phyloP scores from a whole-genome alignment of 1,139 yeast genomes.

The Hyphopichia buzzinii region DNA sequence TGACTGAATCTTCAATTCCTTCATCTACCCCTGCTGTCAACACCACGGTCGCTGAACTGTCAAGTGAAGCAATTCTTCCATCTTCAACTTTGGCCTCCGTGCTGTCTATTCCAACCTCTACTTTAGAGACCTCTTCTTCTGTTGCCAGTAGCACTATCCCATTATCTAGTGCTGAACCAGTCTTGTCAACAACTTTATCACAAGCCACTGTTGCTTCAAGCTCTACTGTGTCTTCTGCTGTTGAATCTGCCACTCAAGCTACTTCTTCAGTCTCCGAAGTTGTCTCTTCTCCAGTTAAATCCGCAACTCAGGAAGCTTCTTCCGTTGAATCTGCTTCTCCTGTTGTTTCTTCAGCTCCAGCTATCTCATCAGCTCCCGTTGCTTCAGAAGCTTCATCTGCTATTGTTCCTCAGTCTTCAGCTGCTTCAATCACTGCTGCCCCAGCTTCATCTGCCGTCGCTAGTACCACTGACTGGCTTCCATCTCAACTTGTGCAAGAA shows the following conservation, averaged over 20 bases:
- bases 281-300: constrained; percentile 4
- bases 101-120: background rate
- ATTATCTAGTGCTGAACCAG: background rate
- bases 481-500: constrained; percentile 39
- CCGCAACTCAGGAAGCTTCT: constrained; percentile 5
- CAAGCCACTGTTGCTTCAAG: constrained; percentile 1
- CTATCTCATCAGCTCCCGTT: constrained; percentile 1
- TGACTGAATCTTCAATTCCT: constrained; percentile 1
- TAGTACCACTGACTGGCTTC: constrained; percentile 45
- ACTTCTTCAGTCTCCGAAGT: constrained; percentile 1
- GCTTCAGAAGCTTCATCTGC: constrained; percentile 2
- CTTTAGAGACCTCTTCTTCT: background rate
- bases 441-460: constrained; percentile 13
- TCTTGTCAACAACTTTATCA: background rate
- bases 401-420: constrained; percentile 1
- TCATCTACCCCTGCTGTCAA: background rate
- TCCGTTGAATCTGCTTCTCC: constrained; percentile 2
- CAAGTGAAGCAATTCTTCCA: background rate
- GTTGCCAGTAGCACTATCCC: background rate
- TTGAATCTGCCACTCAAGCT: constrained; percentile 1
- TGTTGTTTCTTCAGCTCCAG: constrained; percentile 5
- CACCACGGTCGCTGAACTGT: background rate
- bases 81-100: background rate
- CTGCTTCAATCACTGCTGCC: constrained; percentile 1
- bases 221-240: constrained; percentile 2